These are phyloP conservation scores for Didymella sp. DNA, from an alignment of 2,329 filamentous ascomycete genomes.

Conservation along the genomic window DNA sequence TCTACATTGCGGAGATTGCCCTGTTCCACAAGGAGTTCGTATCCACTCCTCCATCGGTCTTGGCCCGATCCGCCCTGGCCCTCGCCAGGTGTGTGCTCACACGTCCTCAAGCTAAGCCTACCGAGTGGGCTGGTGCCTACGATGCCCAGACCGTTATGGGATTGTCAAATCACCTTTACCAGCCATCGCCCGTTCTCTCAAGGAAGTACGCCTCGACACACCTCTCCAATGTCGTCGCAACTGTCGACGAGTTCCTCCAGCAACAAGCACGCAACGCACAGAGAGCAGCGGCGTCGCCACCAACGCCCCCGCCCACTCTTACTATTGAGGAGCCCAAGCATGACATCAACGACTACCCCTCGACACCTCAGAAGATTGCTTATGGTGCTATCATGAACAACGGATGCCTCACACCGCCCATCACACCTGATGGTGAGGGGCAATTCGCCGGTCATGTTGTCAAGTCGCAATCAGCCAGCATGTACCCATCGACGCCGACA, in stretches of 20 bases:
- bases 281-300: slow-evolving; percentile 51
- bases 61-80: slow-evolving; percentile 86
- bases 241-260: slow-evolving; percentile 71
- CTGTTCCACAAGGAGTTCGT: slow-evolving; percentile 98
- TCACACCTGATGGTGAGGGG: slow-evolving; percentile 72
- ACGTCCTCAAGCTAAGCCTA: slow-evolving; percentile 76
- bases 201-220: slow-evolving; percentile 73
- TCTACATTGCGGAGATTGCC: slow-evolving; percentile 93
- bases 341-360: slow-evolving; percentile 60
- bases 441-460: slow-evolving; percentile 43
- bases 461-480: slow-evolving; percentile 37
- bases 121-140: slow-evolving; percentile 75
- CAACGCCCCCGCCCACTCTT: slow-evolving; percentile 67
- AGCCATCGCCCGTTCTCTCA: slow-evolving; percentile 70
- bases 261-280: slow-evolving; percentile 61
- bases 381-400: slow-evolving; percentile 69
- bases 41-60: slow-evolving; percentile 85
- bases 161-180: slow-evolving; percentile 69
- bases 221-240: slow-evolving; percentile 68
- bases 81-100: slow-evolving; percentile 86
- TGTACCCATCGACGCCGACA: slow-evolving; percentile 50
- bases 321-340: slow-evolving; percentile 58
- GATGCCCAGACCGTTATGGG: slow-evolving; percentile 72
- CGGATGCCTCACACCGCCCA: slow-evolving; percentile 84
- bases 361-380: slow-evolving; percentile 79